phyloP scores from a whole-genome alignment of 2,329 filamentous ascomycete species.

The Penicillium fuscoglaucum region DNA sequence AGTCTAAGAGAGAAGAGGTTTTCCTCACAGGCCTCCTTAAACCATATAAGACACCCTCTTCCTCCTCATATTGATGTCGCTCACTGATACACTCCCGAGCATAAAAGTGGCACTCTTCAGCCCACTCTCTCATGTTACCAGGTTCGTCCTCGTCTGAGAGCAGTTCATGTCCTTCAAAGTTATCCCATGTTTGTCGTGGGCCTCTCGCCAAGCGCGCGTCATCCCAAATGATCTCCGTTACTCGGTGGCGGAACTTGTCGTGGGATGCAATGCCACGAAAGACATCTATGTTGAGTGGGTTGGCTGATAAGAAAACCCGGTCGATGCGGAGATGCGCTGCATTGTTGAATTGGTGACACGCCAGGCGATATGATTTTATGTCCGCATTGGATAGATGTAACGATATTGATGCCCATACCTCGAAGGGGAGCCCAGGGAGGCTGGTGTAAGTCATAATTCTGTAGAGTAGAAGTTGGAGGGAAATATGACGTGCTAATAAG shows the following conservation, averaged over 20 bases:
- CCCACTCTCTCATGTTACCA: neutral
- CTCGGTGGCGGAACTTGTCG: conserved; percentile 28
- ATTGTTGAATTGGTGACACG: conserved; percentile 6
- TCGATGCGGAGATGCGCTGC: conserved; percentile 28
- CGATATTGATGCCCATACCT: neutral
- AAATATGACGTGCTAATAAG: neutral
- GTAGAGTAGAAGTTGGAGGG: neutral
- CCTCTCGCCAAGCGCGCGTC: conserved; percentile 5
- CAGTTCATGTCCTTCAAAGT: neutral
- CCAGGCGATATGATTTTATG: neutral
- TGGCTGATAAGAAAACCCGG: conserved; percentile 41
- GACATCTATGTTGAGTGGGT: conserved; percentile 39
- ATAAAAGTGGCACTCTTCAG: neutral
- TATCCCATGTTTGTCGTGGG: neutral
- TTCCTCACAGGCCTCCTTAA: conserved; percentile 8
- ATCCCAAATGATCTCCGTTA: conserved; percentile 44
- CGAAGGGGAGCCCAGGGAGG: neutral
- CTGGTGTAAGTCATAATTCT: neutral
- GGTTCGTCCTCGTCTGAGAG: conserved; percentile 5
- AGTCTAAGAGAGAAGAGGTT: conserved; percentile 6
- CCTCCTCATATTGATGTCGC: neutral
- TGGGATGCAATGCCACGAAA: conserved; percentile 18
- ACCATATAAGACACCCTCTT: conserved; percentile 7
- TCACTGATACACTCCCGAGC: neutral
- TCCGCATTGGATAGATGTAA: neutral